Percentiles rank a stretch among this genome's conserved stretches.
Conservation (phyloP, 352 stramenopile species). For the Phytophthora foliorum region DNA sequence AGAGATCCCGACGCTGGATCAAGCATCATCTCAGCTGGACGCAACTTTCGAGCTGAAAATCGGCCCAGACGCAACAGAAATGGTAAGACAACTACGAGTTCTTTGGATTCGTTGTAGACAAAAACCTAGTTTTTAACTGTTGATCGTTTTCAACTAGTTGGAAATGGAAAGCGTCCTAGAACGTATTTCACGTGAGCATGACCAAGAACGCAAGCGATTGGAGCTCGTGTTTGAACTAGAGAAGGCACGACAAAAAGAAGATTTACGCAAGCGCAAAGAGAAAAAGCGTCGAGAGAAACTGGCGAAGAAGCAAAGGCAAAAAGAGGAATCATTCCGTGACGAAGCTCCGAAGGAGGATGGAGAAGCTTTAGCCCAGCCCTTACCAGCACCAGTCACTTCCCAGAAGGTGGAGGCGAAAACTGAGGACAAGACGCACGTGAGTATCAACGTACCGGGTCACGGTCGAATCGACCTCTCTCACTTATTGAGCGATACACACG, state of each 20-base stretch:
- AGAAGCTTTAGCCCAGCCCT: conserved; percentile 14
- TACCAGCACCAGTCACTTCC: conserved; percentile 29
- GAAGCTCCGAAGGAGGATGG: conserved; percentile 19
- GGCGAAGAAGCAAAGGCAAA: conserved; percentile 58
- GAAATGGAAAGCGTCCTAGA: conserved; percentile 71
- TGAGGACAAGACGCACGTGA: conserved; percentile 21
- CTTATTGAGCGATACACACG: conserved; percentile 59
- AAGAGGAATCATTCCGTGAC: conserved; percentile 13
- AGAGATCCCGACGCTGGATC: conserved; percentile 24
- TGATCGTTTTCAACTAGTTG: conserved; percentile 32
- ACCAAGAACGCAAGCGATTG: conserved; percentile 67
- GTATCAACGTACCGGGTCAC: conserved; percentile 55
- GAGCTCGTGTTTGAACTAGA: conserved; percentile 76
- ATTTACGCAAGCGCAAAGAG: conserved; percentile 72
- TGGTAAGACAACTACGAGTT: conserved; percentile 15
- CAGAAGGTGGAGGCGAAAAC: conserved; percentile 45
- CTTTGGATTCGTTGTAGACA: not conserved
- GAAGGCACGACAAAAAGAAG: conserved; percentile 75
- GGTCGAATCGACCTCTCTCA: conserved; percentile 59
- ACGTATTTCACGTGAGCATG: conserved; percentile 73
- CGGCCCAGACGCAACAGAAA: conserved; percentile 23
- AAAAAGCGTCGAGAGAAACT: conserved; percentile 64
- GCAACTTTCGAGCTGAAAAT: conserved; percentile 36
- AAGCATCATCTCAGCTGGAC: conserved; percentile 47
- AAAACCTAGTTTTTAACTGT: not conserved